A percentile compares a stretch with the other conserved stretches of the same genome.
phyloP scores from a whole-genome alignment of 331 rosid species.

The Malus hybrid region DNA sequence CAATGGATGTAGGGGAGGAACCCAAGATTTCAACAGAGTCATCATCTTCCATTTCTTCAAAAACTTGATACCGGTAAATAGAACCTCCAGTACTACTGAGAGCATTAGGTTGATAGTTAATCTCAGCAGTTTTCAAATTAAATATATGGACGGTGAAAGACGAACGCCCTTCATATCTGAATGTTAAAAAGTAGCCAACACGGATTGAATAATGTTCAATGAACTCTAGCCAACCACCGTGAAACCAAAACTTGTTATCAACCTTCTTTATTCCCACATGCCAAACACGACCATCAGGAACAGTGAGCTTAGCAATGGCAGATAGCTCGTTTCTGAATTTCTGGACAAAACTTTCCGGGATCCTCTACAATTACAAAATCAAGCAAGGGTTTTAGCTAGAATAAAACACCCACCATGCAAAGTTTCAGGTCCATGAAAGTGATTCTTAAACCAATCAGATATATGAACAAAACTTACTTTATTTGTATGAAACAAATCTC shows the following conservation, averaged over 20 bases:
- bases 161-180: constrained; percentile 79
- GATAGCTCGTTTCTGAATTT: constrained; percentile 65
- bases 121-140: constrained; percentile 64
- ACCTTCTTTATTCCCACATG: constrained; percentile 57
- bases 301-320: constrained; percentile 41
- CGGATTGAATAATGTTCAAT: constrained; percentile 56
- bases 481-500: background rate
- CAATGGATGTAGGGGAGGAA: constrained; percentile 19
- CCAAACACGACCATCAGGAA: constrained; percentile 81
- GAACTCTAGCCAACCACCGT: constrained; percentile 83
- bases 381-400: background rate
- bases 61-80: constrained; percentile 35
- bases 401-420: background rate
- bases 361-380: constrained; percentile 56
- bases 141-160: constrained; percentile 61
- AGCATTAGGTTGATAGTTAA: constrained; percentile 52
- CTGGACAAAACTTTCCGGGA: constrained; percentile 70
- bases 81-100: constrained; percentile 34
- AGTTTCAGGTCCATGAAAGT: background rate
- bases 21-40: constrained; percentile 42
- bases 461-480: background rate
- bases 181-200: constrained; percentile 64
- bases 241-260: constrained; percentile 68
- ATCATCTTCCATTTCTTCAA: constrained; percentile 86
- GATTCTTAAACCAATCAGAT: background rate